phyloP scores from a whole-genome alignment of 1,284 basidiomycete genomes.

The Leccinum huronense region DNA sequence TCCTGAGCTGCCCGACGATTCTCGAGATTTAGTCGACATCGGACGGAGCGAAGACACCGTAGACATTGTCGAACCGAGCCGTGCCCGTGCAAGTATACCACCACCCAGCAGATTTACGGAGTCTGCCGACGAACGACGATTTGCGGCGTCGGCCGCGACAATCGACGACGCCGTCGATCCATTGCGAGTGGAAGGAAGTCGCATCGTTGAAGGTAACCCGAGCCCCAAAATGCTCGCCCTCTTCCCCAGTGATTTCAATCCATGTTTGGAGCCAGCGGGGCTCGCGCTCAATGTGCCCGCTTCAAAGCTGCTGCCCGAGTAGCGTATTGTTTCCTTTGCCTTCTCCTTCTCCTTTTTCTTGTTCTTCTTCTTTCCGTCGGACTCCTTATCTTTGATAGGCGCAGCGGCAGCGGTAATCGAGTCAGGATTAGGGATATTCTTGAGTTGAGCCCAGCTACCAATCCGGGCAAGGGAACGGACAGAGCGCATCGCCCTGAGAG shows the following conservation, averaged over 20 bases:
- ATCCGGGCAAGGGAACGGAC: constrained; percentile 70
- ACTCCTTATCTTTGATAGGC: constrained; percentile 34
- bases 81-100: constrained; percentile 33
- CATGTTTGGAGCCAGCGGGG: constrained; percentile 33
- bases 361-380: constrained; percentile 39
- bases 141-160: constrained; percentile 14
- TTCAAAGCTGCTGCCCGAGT: constrained; percentile 65
- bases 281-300: constrained; percentile 50
- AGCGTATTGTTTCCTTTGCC: constrained; percentile 35
- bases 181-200: constrained; percentile 48
- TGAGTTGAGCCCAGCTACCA: constrained; percentile 65
- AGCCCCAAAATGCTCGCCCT: constrained; percentile 59
- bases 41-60: constrained; percentile 58
- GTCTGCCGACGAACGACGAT: constrained; percentile 47
- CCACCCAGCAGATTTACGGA: constrained; percentile 36
- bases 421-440: constrained; percentile 37
- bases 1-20: constrained; percentile 48
- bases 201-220: constrained; percentile 45
- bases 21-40: constrained; percentile 50
- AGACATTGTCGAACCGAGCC: constrained; percentile 49
- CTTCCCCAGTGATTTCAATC: constrained; percentile 45
- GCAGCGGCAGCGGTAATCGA: constrained; percentile 26
- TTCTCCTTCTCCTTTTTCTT: constrained; percentile 25
- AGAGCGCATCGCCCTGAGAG: constrained; percentile 71
- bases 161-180: constrained; percentile 43